These are phyloP conservation scores for Theileria orientalis DNA, from an alignment of 169 alveolate species.

Conservation along the genomic window DNA sequence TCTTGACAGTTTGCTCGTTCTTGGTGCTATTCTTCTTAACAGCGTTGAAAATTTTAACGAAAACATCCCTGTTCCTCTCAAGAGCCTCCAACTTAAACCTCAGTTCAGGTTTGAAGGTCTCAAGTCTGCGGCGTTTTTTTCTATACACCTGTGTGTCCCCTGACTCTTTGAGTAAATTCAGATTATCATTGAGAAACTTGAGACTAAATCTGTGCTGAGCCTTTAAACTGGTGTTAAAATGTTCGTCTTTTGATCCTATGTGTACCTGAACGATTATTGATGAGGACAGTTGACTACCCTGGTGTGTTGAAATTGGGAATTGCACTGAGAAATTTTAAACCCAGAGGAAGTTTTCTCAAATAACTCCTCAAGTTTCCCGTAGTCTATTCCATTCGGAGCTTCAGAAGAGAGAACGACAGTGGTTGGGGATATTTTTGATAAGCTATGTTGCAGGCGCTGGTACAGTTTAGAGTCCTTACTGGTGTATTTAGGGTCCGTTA, in stretches of 20 bases:
- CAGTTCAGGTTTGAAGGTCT: not conserved
- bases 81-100: not conserved
- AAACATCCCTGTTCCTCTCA: conserved; percentile 4
- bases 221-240: not conserved
- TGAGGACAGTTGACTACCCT: not conserved
- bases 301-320: not conserved
- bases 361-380: not conserved
- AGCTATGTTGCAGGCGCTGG: conserved; percentile 13
- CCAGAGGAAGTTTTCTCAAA: not conserved
- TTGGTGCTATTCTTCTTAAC: not conserved
- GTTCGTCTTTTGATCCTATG: not conserved
- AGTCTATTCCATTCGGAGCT: not conserved
- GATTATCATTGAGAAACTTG: not conserved
- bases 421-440: conserved; percentile 22
- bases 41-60: conserved; percentile 6
- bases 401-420: conserved; percentile 15
- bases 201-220: not conserved
- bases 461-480: conserved; percentile 25
- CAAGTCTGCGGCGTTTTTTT: not conserved
- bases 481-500: not conserved
- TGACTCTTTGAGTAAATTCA: not conserved
- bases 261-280: not conserved
- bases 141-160: not conserved
- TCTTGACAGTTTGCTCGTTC: not conserved
- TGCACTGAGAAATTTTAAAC: not conserved